phyloP scores from a whole-genome alignment of 108 stramenopile genomes.

The Cyclostephanos tholiformis region DNA sequence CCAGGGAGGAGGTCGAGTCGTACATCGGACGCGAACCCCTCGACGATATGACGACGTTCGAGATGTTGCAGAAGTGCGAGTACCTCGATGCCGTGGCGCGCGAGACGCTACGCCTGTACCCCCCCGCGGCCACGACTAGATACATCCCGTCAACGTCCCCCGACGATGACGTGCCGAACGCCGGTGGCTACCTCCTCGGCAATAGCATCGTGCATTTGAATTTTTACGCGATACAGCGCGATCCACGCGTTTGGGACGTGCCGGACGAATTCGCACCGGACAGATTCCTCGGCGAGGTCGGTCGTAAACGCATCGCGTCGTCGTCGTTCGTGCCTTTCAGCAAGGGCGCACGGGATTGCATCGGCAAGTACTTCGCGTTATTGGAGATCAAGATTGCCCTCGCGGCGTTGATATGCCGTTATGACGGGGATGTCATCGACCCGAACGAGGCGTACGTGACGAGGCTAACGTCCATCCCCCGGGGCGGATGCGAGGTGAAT shows the following conservation, averaged over 20 bases:
- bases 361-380: slow-evolving; percentile 57
- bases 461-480: slow-evolving; percentile 32
- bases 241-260: slow-evolving; percentile 43
- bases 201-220: slow-evolving; percentile 42
- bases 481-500: slow-evolving; percentile 30
- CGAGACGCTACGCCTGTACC: slow-evolving; percentile 41
- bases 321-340: slow-evolving; percentile 40
- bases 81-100: slow-evolving; percentile 51
- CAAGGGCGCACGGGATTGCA: slow-evolving; percentile 50
- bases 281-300: slow-evolving; percentile 40
- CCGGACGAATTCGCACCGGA: slow-evolving; percentile 42
- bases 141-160: slow-evolving; percentile 18
- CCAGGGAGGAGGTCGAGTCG: slow-evolving; percentile 29
- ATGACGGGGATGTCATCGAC: slow-evolving; percentile 36
- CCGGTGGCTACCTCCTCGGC: slow-evolving; percentile 29
- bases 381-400: slow-evolving; percentile 51
- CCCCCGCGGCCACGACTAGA: slow-evolving; percentile 44
- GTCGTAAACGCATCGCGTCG: slow-evolving; percentile 21
- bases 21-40: slow-evolving; percentile 8
- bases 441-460: slow-evolving; percentile 24
- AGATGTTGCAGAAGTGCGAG: slow-evolving; percentile 35
- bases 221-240: slow-evolving; percentile 49
- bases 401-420: slow-evolving; percentile 37
- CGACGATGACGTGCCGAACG: not conserved
- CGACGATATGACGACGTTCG: slow-evolving; percentile 29